Conservation (phyloP, 164 flowering plant species). For the Tetracentron sinense region DNA sequence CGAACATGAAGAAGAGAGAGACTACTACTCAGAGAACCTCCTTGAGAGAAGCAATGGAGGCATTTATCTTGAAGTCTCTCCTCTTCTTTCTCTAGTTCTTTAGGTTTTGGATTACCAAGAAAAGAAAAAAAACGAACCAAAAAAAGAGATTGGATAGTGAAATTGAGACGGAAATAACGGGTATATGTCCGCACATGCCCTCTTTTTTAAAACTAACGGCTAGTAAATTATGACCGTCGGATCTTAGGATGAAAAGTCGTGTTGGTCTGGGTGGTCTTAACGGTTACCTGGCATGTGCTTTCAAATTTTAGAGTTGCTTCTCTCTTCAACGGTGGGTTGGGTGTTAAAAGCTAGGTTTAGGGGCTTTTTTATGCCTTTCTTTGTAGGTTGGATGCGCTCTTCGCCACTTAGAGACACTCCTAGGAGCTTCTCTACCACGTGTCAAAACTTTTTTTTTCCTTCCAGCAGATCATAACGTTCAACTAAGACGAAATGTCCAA, state of each 20-base stretch:
- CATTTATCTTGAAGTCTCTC: constrained; percentile 3
- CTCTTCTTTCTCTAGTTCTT: constrained; percentile 6
- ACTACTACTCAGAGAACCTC: constrained; percentile 19
- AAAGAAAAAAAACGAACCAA: neutral
- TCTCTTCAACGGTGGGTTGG: neutral
- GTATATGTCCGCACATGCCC: constrained; percentile 40
- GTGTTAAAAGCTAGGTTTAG: constrained; percentile 1
- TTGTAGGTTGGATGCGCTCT: neutral
- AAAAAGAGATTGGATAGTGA: neutral
- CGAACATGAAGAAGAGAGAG: constrained; percentile 21
- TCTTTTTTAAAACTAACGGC: constrained; percentile 67
- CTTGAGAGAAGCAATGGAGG: constrained; percentile 20
- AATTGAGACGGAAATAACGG: constrained; percentile 36
- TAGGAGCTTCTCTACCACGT: neutral
- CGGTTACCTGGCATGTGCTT: constrained; percentile 22
- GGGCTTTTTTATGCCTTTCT: neutral
- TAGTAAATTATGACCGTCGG: constrained; percentile 57
- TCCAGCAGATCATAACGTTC: neutral
- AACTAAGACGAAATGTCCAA: neutral
- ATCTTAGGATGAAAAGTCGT: constrained; percentile 37
- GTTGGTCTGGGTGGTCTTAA: constrained; percentile 19
- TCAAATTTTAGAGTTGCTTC: constrained; percentile 15
- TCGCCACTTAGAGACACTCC: neutral
- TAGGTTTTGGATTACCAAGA: constrained; percentile 1
- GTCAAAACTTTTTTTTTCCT: neutral